Evolutionary conservation across 768 basidiomycete species (phyloP), one percentile per base, ranked within the genome.

Genomic region (Leccinum broughii): DNA sequence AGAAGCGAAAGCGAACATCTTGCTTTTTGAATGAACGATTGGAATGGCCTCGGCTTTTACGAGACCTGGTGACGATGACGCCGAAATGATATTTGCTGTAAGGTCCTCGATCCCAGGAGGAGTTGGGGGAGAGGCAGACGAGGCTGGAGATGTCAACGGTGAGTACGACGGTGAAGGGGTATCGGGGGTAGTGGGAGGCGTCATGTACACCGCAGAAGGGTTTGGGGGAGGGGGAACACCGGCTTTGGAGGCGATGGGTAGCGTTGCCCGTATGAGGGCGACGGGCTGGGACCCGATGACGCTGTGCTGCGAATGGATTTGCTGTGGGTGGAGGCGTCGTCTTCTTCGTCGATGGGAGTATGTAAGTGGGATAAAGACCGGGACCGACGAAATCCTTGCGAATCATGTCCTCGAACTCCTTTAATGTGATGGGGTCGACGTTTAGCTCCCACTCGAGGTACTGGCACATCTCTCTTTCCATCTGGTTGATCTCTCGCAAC

Each of bases 361-460:
- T 79, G 61, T 89, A 89, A 0, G 84, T 82, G 0, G 89, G 89
- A 57, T 87, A 91, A 0, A 84, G 81, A 0, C 84, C 82, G 2
- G 72, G 66, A 5, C 82, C 78, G 35, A 75, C 74, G 62, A 90
- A 92, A 57, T 92, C 90, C 10, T 77, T 77, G 35, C 78, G 78
- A 0, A 90, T 83, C 68, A 82, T 82, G 0, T 68, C 67, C 66
- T 90, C 86, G 67, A 92, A 92, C 41, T 82, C 84, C 4, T 68
- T 63, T 0, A 92, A 76, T 0, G 85, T 85, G 0, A 77, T 68
- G 0, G 86, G 83, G 55, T 91, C 89, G 55, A 92, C 87, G 48
- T 86, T 90, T 7, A 92, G 78, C 68, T 92, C 89, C 95, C 94
- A 98, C 71, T 96, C 95, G 49, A 99, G 78, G 69, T 98, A 98